A percentile compares a stretch with the other conserved stretches of the same genome.
Conservation (phyloP, 257 asterid genomes). For the Gentiana straminea region DNA sequence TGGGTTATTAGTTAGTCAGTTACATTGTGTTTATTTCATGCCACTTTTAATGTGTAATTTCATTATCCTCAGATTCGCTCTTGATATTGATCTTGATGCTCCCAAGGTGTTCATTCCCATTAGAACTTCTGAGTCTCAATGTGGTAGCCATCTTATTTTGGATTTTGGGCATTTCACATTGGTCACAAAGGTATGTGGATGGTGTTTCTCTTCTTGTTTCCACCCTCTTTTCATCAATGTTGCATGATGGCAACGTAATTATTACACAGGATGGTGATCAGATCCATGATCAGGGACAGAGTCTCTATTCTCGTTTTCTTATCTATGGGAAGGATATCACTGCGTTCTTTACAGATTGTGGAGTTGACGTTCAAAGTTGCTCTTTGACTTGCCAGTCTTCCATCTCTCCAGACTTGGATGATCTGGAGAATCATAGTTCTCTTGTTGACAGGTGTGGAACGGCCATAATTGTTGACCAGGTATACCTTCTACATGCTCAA, state of each 20-base stretch:
- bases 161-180: constrained; percentile 96
- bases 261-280: constrained; percentile 53
- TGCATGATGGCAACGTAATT: constrained; percentile 11
- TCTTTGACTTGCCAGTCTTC: constrained; percentile 48
- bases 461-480: constrained; percentile 95
- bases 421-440: constrained; percentile 43
- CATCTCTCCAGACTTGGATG: constrained; percentile 39
- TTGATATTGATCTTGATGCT: constrained; percentile 98
- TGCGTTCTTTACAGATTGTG: constrained; percentile 71
- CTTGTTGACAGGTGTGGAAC: constrained; percentile 90
- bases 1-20: too few species aligned
- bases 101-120: constrained; percentile 96
- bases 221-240: constrained; percentile 6
- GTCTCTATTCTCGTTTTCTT: constrained; percentile 78
- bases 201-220: not conserved
- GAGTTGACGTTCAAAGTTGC: constrained; percentile 35
- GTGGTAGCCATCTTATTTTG: constrained; percentile 68
- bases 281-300: constrained; percentile 48
- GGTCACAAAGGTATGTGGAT: constrained; percentile 59
- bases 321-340: constrained; percentile 96
- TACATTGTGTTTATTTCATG: not conserved
- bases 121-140: constrained; percentile 39
- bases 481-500: constrained; percentile 13
- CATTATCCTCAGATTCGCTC: constrained; percentile 61
- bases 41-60: constrained; percentile 1